Conservation (phyloP, 768 basidiomycete species). For the Tylopilus vinaceipallidus region DNA sequence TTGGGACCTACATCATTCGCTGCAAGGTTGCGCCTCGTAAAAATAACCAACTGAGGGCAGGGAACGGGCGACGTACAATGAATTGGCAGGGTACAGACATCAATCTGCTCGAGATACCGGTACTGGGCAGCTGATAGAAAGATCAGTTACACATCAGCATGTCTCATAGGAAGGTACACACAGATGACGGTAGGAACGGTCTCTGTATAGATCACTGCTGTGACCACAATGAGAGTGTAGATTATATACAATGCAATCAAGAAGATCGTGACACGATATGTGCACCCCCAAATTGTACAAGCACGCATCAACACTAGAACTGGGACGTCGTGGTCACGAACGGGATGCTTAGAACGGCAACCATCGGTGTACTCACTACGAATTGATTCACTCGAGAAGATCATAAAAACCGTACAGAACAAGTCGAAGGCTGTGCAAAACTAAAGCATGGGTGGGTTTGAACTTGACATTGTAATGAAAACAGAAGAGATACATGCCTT, state of each 20-base stretch:
- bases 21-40: not conserved
- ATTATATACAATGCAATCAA: constrained; percentile 3
- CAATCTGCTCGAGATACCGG: not conserved
- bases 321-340: not conserved
- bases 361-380: not conserved
- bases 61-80: not conserved
- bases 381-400: constrained; percentile 13
- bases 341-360: not conserved
- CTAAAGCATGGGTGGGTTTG: not conserved
- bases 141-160: not conserved
- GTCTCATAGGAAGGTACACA: not conserved
- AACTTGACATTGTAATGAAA: not conserved
- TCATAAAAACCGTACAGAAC: constrained; percentile 5
- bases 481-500: not conserved
- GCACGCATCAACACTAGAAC: constrained; percentile 20
- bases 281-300: constrained; percentile 20
- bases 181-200: no score
- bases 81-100: not conserved
- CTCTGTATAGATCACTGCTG: not conserved
- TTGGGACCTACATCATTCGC: constrained; percentile 10
- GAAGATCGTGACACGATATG: not conserved
- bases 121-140: not conserved
- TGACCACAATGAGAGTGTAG: constrained; percentile 6
- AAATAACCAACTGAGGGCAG: not conserved
- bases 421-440: constrained; percentile 11